Conservation (phyloP, 164 flowering plant species). For the Cinnamomum micranthum region DNA sequence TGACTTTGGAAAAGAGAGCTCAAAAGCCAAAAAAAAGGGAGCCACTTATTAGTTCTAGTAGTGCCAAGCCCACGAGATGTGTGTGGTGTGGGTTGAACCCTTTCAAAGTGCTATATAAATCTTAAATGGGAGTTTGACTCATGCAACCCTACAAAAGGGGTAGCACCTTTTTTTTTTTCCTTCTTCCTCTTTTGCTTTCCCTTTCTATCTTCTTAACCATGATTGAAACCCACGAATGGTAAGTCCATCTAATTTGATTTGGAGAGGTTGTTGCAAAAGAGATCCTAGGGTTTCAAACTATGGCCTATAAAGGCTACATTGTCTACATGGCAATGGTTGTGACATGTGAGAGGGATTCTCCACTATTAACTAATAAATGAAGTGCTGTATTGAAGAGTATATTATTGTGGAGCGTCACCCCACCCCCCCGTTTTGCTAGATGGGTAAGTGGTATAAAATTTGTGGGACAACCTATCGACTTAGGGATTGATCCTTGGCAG, state of each 20-base stretch:
- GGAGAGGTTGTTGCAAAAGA: background rate
- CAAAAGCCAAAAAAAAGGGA: background rate
- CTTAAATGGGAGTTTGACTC: background rate
- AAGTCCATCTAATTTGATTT: background rate
- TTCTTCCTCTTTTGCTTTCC: background rate
- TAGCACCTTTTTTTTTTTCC: background rate
- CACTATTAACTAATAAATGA: too few relatives aligned
- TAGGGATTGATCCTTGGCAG: too few relatives aligned
- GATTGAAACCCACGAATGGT: conserved; percentile 6
- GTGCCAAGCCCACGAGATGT: conserved; percentile 5
- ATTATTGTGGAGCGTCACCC: too few relatives aligned
- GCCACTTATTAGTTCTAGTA: background rate
- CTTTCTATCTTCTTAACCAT: background rate
- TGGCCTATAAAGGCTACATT: background rate
- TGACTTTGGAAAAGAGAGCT: too few relatives aligned
- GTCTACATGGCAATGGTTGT: background rate
- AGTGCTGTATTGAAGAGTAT: too few relatives aligned
- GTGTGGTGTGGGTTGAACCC: conserved; percentile 4
- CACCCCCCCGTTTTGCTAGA: too few relatives aligned
- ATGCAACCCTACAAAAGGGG: background rate
- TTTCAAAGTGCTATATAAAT: background rate
- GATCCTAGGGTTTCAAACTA: background rate
- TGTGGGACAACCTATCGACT: too few relatives aligned
- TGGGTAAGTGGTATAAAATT: too few relatives aligned
- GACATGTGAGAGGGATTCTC: too few relatives aligned